phyloP scores from a whole-genome alignment of 805 yeast genomes.

The Pachysolen tannophilus region DNA sequence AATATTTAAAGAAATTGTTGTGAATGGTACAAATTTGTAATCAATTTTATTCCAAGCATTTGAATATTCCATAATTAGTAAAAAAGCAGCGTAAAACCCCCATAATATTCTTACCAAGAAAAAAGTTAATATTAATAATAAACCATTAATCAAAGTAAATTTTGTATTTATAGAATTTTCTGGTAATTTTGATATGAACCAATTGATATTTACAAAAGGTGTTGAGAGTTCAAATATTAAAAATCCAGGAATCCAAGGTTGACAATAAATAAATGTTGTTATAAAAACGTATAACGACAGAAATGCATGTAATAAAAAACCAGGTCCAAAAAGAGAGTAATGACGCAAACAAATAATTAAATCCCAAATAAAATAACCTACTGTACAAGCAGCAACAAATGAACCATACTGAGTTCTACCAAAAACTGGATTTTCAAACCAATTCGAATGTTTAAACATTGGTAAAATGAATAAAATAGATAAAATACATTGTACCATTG shows the following conservation, averaged over 20 bases:
- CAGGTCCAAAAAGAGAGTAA: constrained; percentile 65
- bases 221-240: constrained; percentile 83
- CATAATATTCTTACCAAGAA: constrained; percentile 74
- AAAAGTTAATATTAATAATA: constrained; percentile 59
- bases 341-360: constrained; percentile 55
- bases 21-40: constrained; percentile 35
- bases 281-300: constrained; percentile 73
- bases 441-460: constrained; percentile 48
- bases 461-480: constrained; percentile 58
- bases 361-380: constrained; percentile 94
- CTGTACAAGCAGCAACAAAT: constrained; percentile 60
- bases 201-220: constrained; percentile 90
- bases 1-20: constrained; percentile 50
- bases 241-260: constrained; percentile 77
- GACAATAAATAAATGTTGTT: constrained; percentile 53
- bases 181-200: constrained; percentile 81
- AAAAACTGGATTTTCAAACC: constrained; percentile 42
- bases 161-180: constrained; percentile 50
- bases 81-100: constrained; percentile 71
- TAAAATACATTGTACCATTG: constrained; percentile 73
- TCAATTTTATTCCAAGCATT: constrained; percentile 31
- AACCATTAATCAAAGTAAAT: constrained; percentile 59
- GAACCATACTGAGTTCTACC: constrained; percentile 74
- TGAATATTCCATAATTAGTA: constrained; percentile 41
- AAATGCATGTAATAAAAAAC: constrained; percentile 76